A percentile compares a stretch with the other conserved stretches of the same genome.
phyloP scores from a whole-genome alignment of 768 basidiomycete species.

The Trametes cingulata region DNA sequence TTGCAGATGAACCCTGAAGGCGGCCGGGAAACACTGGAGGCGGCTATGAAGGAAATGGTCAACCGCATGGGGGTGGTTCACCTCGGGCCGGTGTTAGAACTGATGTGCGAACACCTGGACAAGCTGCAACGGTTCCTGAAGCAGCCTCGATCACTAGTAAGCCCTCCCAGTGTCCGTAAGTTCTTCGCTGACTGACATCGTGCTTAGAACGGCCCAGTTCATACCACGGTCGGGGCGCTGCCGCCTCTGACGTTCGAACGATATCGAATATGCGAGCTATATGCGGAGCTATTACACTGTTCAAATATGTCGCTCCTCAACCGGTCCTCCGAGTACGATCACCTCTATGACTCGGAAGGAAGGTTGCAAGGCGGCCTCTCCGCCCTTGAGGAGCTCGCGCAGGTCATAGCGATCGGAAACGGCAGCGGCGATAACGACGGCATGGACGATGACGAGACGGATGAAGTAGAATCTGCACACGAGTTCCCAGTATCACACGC shows the following conservation, averaged over 20 bases:
- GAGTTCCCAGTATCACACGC: constrained; percentile 67
- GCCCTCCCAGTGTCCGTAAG: constrained; percentile 26
- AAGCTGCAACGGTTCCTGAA: constrained; percentile 70
- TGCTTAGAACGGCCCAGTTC: constrained; percentile 60
- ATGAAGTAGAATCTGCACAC: constrained; percentile 62
- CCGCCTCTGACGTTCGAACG: constrained; percentile 91
- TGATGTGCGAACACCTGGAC: constrained; percentile 67
- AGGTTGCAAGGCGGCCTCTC: constrained; percentile 84
- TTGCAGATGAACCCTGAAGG: constrained; percentile 51
- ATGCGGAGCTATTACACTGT: constrained; percentile 95
- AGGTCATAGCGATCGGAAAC: constrained; percentile 70
- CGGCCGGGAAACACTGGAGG: constrained; percentile 65
- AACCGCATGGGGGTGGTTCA: constrained; percentile 89
- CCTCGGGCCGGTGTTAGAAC: constrained; percentile 76
- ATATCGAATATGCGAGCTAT: constrained; percentile 93
- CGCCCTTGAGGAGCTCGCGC: constrained; percentile 83
- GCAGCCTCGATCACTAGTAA: constrained; percentile 76
- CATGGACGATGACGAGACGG: constrained; percentile 60
- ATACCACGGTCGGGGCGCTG: constrained; percentile 73
- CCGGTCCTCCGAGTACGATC: constrained; percentile 64
- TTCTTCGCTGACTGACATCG: background rate
- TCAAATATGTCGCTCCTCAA: constrained; percentile 98
- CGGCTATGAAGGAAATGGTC: constrained; percentile 78
- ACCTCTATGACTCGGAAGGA: constrained; percentile 80
- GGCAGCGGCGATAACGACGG: constrained; percentile 57